Evolutionary conservation across 257 asterid genomes (phyloP), one percentile per base, ranked within the genome.

Genomic region (Nicotiana paniculata): DNA sequence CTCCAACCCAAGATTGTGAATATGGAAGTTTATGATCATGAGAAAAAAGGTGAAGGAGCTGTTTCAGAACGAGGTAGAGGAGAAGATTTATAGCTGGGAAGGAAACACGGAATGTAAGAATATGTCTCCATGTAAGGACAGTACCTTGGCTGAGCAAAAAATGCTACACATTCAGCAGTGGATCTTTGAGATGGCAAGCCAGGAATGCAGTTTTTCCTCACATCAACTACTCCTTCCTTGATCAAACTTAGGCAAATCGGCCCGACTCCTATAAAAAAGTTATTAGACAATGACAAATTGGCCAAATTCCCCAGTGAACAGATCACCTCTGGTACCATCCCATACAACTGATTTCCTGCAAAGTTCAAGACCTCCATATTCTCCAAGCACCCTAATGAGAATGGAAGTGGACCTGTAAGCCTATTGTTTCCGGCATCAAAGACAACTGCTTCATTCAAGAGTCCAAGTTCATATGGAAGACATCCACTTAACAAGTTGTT

Each of bases 161-260:
- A 93, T 18, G 80, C 78, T 4, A 83, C 83, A 46, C 96, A 93
- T 54, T 93, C 94, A 11, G 4, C 24, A 43, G 51, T 21, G 9
- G 95, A 81, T 81, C 95, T 86, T 82, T 93, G 97, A 39, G 57
- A 83, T 74, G 92, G 90, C 33, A 90, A 55, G 2, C 96, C 94
- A 0, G 85, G 88, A 62, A 93, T 87, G 72, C 95, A 93, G 12
- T 93, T 93, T 30, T 69, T 87, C 84, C 64, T 86, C 89, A 91
- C 78, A 64, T 93, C 93, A 82, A 93, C 82, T 12, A 88, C 88
- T 59, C 95, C 93, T 4, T 58, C 89, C 80, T 48, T 35, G 43
- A 90, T 80, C 90, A 87, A 82, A 6, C 83, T 64, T 93, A 77
- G 32, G 65, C 97, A 92, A 18, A 74, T 57, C 12, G 89, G 91